Percentiles rank a stretch among this genome's conserved stretches.
phyloP scores from a whole-genome alignment of 371 early-diverging fungal species.

The Syncephalastrum racemosum region DNA sequence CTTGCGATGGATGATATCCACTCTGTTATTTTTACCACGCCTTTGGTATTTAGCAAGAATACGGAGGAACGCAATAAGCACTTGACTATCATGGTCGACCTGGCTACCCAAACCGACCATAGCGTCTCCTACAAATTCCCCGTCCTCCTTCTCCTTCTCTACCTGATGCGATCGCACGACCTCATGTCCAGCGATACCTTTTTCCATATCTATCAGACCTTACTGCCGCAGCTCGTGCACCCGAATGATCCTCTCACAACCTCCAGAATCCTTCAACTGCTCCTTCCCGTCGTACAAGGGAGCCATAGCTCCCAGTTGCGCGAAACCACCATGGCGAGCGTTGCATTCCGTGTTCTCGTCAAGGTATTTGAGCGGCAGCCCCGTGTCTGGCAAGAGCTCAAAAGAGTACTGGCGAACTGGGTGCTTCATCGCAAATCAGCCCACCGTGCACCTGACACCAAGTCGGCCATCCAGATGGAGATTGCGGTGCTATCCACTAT shows the following conservation, averaged over 20 bases:
- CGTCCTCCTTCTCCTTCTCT: constrained; percentile 45
- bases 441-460: constrained; percentile 18
- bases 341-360: constrained; percentile 50
- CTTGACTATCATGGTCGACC: constrained; percentile 22
- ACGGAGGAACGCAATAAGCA: constrained; percentile 19
- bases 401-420: constrained; percentile 56
- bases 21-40: constrained; percentile 33
- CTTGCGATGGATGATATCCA: constrained; percentile 7
- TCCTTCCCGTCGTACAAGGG: constrained; percentile 43
- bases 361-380: constrained; percentile 52
- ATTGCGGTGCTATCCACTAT: constrained; percentile 53
- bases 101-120: constrained; percentile 18
- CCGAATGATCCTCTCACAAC: constrained; percentile 52
- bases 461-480: constrained; percentile 48
- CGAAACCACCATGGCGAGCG: constrained; percentile 41
- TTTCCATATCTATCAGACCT: constrained; percentile 40
- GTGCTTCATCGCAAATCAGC: constrained; percentile 46
- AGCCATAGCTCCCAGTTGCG: constrained; percentile 14
- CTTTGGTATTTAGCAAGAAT: constrained; percentile 35
- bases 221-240: constrained; percentile 46
- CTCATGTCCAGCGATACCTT: constrained; percentile 25
- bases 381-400: constrained; percentile 60
- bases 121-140: constrained; percentile 41
- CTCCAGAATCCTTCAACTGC: constrained; percentile 48
- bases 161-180: constrained; percentile 40